These are phyloP conservation scores for Coemansia sp. DNA, from an alignment of 192 early-diverging fungal genomes.

Conservation along the genomic window DNA sequence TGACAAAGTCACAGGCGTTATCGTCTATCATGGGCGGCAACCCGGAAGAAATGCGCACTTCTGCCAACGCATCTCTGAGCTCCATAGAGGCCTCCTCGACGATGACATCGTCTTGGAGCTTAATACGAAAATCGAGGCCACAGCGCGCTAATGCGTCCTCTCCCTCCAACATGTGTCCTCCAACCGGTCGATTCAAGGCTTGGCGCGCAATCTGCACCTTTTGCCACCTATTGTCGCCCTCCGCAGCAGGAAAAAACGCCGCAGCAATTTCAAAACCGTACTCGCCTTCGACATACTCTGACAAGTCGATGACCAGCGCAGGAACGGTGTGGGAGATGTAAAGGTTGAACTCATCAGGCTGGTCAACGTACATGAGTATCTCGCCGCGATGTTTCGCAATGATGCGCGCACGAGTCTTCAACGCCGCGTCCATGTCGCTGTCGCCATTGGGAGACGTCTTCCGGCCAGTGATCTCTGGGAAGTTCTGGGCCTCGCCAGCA, in stretches of 20 bases:
- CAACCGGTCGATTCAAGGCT: slow-evolving; percentile 21
- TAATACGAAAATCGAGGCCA: slow-evolving; percentile 48
- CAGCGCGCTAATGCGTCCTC: slow-evolving; percentile 38
- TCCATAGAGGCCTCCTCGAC: slow-evolving; percentile 11
- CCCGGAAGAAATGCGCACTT: not conserved
- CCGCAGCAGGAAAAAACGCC: slow-evolving; percentile 17
- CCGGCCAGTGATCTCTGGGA: slow-evolving; percentile 24
- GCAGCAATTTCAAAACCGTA: slow-evolving; percentile 53
- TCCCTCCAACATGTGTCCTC: slow-evolving; percentile 28
- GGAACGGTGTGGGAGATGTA: slow-evolving; percentile 40
- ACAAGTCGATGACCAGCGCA: slow-evolving; percentile 28
- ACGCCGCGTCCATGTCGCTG: not conserved
- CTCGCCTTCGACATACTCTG: slow-evolving; percentile 38
- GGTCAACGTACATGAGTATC: slow-evolving; percentile 25
- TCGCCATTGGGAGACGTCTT: not conserved
- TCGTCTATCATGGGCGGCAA: slow-evolving; percentile 27
- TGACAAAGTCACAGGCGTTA: slow-evolving; percentile 32
- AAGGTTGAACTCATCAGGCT: slow-evolving; percentile 20
- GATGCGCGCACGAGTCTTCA: slow-evolving; percentile 22
- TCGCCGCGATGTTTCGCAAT: slow-evolving; percentile 29
- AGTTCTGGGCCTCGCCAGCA: slow-evolving; percentile 22
- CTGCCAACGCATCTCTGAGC: slow-evolving; percentile 15
- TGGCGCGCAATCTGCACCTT: slow-evolving; percentile 57
- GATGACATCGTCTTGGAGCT: slow-evolving; percentile 36
- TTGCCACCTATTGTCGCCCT: slow-evolving; percentile 42